Conservation (phyloP, 352 stramenopile genomes). For the Phytophthora lateralis region DNA sequence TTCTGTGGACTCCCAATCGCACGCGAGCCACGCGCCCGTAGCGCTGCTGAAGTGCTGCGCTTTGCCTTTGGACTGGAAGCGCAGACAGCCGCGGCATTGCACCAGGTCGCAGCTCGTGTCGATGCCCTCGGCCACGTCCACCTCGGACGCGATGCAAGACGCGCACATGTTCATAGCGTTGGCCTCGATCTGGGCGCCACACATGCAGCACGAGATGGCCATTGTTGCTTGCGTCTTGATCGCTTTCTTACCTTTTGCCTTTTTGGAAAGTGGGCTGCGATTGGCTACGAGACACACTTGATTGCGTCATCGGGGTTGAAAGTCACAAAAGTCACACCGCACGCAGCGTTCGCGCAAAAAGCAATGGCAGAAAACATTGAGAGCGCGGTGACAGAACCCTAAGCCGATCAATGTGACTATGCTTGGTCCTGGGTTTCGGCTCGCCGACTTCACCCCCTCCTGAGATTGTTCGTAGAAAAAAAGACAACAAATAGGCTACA, state of each 20-base stretch:
- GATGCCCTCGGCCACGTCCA: conserved; percentile 80
- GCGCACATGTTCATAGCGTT: conserved; percentile 85
- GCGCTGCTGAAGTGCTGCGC: conserved; percentile 42
- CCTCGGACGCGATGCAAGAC: conserved; percentile 65
- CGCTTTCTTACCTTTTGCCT: neutral
- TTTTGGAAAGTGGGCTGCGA: conserved; percentile 1
- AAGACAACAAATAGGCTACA: too few relatives aligned
- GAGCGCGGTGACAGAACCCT: too few relatives aligned
- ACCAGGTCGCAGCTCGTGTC: conserved; percentile 49
- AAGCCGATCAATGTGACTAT: too few relatives aligned
- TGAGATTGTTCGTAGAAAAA: too few relatives aligned
- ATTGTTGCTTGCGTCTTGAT: conserved; percentile 1
- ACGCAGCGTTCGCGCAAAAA: neutral
- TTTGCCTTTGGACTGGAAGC: conserved; percentile 66
- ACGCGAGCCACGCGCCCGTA: conserved; percentile 55
- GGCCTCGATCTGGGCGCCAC: conserved; percentile 68
- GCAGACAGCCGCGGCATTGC: conserved; percentile 73
- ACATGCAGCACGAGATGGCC: conserved; percentile 56
- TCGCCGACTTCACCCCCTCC: too few relatives aligned
- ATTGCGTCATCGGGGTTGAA: neutral
- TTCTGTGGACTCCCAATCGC: conserved; percentile 76
- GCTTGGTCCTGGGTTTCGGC: too few relatives aligned
- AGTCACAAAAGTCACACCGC: too few relatives aligned
- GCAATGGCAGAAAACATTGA: too few relatives aligned
- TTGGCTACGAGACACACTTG: neutral